phyloP scores from a whole-genome alignment of 345 rosid species.

The Streptanthus diversifolius region DNA sequence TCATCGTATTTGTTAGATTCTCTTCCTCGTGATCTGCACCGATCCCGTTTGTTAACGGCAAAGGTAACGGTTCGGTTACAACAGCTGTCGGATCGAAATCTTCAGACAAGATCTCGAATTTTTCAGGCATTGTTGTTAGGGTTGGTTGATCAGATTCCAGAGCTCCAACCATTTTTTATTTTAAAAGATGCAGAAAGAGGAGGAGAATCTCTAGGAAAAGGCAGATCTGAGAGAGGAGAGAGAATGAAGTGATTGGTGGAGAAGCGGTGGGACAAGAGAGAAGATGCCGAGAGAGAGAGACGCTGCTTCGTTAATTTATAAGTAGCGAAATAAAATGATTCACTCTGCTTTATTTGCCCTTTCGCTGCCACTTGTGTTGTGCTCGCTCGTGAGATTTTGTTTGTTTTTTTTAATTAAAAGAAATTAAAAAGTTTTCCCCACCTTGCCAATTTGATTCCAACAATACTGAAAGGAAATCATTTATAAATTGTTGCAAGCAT shows the following conservation, averaged over 20 bases:
- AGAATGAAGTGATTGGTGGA: conserved; percentile 15
- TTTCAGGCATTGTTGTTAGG: background rate
- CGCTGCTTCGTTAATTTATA: conserved; percentile 20
- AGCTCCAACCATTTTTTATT: conserved; percentile 27
- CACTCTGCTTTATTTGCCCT: conserved; percentile 11
- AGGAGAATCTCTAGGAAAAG: background rate
- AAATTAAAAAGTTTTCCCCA: background rate
- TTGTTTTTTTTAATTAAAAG: background rate
- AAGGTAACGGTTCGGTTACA: conserved; percentile 48
- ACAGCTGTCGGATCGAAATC: conserved; percentile 49
- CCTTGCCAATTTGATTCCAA: too few species aligned
- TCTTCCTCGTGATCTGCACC: conserved; percentile 9
- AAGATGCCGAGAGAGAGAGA: conserved; percentile 5
- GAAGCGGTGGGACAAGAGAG: conserved; percentile 1
- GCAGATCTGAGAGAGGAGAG: conserved; percentile 25
- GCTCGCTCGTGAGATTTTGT: background rate
- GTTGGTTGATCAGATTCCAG: conserved; percentile 23
- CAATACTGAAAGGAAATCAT: too few species aligned
- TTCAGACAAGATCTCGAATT: conserved; percentile 29
- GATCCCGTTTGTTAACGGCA: conserved; percentile 22
- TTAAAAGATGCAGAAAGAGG: background rate
- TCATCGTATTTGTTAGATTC: background rate
- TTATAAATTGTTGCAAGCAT: too few species aligned
- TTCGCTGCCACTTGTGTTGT: conserved; percentile 8
- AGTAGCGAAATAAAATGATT: background rate